These are phyloP conservation scores for Caryocar brasiliense DNA, from an alignment of 441 rosid genomes.

Conservation along the genomic window DNA sequence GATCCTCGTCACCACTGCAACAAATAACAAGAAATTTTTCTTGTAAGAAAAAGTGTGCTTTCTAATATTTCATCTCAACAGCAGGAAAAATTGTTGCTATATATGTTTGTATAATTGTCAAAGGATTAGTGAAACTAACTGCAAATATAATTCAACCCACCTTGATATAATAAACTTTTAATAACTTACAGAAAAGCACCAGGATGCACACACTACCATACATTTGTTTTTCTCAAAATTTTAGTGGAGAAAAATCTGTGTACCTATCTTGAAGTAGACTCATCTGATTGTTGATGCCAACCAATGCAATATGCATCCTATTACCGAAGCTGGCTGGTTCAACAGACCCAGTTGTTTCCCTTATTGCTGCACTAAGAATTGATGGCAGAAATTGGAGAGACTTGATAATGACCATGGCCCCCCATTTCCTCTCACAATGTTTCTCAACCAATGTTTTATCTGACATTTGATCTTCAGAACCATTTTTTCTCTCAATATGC, in stretches of 20 bases:
- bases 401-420: slow-evolving; percentile 94
- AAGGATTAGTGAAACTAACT: too few species aligned
- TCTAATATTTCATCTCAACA: too few species aligned
- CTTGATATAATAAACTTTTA: too few species aligned
- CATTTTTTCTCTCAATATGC: slow-evolving; percentile 63
- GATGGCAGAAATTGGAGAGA: slow-evolving; percentile 81
- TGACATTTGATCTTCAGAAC: slow-evolving; percentile 42
- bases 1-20: slow-evolving; percentile 98
- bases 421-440: slow-evolving; percentile 82
- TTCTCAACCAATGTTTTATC: slow-evolving; percentile 55
- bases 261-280: slow-evolving; percentile 99
- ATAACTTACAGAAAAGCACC: too few species aligned
- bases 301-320: slow-evolving; percentile 96
- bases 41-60: slow-evolving; percentile 9
- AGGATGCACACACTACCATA: not conserved
- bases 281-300: slow-evolving; percentile 94
- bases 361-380: slow-evolving; percentile 63
- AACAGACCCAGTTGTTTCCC: slow-evolving; percentile 54
- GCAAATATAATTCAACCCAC: too few species aligned
- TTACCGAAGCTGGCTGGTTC: slow-evolving; percentile 56
- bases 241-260: not conserved
- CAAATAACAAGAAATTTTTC: slow-evolving; percentile 9
- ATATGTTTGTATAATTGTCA: too few species aligned
- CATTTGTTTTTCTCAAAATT: not conserved
- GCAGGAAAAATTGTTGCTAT: too few species aligned